Percentiles rank a stretch among this genome's conserved stretches.
Evolutionary conservation across 441 rosid species (phyloP).

Genomic region (Geranium incanum): DNA sequence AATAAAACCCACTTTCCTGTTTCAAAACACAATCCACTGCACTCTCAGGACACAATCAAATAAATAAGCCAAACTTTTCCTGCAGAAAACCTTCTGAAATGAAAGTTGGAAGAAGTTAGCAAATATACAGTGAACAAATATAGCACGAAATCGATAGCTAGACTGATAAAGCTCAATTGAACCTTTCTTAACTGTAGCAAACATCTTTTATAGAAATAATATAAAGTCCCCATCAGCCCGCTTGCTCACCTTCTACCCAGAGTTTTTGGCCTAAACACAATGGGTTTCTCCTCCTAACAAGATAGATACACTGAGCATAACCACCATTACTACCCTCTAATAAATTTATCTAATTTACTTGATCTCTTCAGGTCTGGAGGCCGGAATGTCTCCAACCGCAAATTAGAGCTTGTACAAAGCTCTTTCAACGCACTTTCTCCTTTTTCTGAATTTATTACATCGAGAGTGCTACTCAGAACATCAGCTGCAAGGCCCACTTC

Average conservation of each 20-base stretch:
- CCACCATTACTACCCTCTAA: conserved; percentile 26
- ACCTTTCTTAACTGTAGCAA: neutral
- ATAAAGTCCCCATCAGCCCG: neutral
- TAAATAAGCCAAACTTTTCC: too few relatives aligned
- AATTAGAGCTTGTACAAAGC: conserved; percentile 43
- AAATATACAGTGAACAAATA: too few relatives aligned
- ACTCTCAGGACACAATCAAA: too few relatives aligned
- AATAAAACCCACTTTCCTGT: too few relatives aligned
- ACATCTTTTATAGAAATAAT: neutral
- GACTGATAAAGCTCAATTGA: neutral
- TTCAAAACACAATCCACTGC: too few relatives aligned
- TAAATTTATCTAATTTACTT: conserved; percentile 63
- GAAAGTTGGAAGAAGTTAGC: too few relatives aligned
- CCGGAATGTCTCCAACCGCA: conserved; percentile 63
- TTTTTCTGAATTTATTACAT: conserved; percentile 47
- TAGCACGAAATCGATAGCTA: too few relatives aligned
- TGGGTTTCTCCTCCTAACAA: conserved; percentile 12
- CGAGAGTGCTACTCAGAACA: conserved; percentile 69
- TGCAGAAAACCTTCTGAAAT: too few relatives aligned
- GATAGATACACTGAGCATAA: conserved; percentile 32
- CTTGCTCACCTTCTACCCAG: neutral
- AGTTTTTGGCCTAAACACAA: neutral
- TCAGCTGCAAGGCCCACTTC: conserved; percentile 73
- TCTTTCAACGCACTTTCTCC: conserved; percentile 57
- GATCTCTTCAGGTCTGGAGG: conserved; percentile 54